These are phyloP conservation scores for Aphanomyces euteiches DNA, from an alignment of 352 stramenopile genomes.

Conservation along the genomic window DNA sequence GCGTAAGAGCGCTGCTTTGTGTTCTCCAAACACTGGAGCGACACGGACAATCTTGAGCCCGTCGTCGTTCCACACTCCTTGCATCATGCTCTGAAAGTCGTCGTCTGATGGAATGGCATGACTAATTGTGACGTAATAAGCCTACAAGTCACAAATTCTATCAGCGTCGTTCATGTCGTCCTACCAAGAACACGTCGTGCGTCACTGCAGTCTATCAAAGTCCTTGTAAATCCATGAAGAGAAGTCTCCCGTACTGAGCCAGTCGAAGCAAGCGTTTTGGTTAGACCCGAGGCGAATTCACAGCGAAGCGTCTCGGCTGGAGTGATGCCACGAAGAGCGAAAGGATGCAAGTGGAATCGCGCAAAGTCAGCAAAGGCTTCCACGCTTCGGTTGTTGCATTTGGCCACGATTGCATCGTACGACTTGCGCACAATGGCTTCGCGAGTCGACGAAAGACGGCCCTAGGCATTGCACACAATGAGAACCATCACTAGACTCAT, in stretches of 20 bases:
- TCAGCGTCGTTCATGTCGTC: not conserved
- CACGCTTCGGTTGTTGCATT: slow-evolving; percentile 7
- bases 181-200: slow-evolving; percentile 20
- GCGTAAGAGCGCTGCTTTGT: not conserved
- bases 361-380: not conserved
- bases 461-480: slow-evolving; percentile 4
- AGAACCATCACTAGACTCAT: not conserved
- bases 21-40: not conserved
- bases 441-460: not conserved
- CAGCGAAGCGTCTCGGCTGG: not conserved
- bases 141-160: not conserved
- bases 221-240: too few relatives aligned
- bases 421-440: slow-evolving; percentile 5
- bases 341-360: slow-evolving; percentile 22
- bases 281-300: slow-evolving; percentile 17
- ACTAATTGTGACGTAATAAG: slow-evolving; percentile 25
- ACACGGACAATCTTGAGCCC: not conserved
- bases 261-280: not conserved
- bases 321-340: slow-evolving; percentile 22
- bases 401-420: not conserved
- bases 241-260: not conserved
- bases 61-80: not conserved
- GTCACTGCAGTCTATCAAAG: slow-evolving; percentile 3
- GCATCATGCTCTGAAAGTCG: slow-evolving; percentile 24
- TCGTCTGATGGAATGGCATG: slow-evolving; percentile 10